Percentiles rank a stretch among this genome's conserved stretches.
phyloP scores from a whole-genome alignment of 2,329 filamentous ascomycete genomes.

The Immersiporthe knoxdaviesiana region DNA sequence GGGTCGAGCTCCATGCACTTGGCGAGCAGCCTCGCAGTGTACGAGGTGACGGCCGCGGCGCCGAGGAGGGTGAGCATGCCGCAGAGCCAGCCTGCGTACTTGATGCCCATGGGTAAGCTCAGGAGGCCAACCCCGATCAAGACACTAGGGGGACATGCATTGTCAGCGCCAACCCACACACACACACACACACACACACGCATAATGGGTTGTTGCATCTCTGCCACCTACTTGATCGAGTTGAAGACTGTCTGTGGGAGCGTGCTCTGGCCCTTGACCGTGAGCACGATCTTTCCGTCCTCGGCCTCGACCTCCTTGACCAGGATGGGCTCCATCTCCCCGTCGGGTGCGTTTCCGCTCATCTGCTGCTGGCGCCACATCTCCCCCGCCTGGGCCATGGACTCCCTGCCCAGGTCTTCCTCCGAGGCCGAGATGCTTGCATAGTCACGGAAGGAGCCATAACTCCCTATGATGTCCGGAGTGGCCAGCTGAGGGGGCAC shows the following conservation, averaged over 20 bases:
- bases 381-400: slow-evolving; percentile 56
- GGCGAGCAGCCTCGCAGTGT: slow-evolving; percentile 83
- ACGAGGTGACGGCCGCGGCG: slow-evolving; percentile 76
- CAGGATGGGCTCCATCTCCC: slow-evolving; percentile 74
- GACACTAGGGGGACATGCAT: slow-evolving; percentile 52
- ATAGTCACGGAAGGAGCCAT: slow-evolving; percentile 60
- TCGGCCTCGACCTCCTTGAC: slow-evolving; percentile 82
- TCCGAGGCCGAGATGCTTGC: slow-evolving; percentile 53
- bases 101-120: slow-evolving; percentile 84
- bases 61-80: slow-evolving; percentile 76
- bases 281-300: slow-evolving; percentile 80
- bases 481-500: slow-evolving; percentile 65
- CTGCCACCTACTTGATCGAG: slow-evolving; percentile 72
- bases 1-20: slow-evolving; percentile 87
- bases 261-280: slow-evolving; percentile 92
- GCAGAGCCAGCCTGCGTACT: slow-evolving; percentile 85
- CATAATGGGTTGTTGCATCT: too few species aligned
- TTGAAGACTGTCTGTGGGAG: slow-evolving; percentile 96
- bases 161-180: slow-evolving; percentile 23
- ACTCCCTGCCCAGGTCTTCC: slow-evolving; percentile 38
- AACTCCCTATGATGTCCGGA: slow-evolving; percentile 73
- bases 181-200: too few species aligned
- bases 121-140: slow-evolving; percentile 88
- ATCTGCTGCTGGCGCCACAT: slow-evolving; percentile 57
- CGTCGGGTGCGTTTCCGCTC: slow-evolving; percentile 52